phyloP scores from a whole-genome alignment of 257 asterid genomes.

The Oldenlandia corymbosa region DNA sequence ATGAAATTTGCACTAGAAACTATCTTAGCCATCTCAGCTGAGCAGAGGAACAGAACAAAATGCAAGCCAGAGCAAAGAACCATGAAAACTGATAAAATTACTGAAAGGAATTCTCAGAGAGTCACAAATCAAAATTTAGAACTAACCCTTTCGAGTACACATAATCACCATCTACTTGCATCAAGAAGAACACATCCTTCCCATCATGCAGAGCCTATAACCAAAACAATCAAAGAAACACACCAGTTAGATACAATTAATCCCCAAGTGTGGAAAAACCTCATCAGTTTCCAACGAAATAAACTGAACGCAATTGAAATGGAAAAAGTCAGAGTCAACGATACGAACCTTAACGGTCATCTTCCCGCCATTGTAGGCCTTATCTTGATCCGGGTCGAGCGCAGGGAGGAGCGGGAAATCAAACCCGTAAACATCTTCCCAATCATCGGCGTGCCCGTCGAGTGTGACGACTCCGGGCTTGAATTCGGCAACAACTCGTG shows the following conservation, averaged over 20 bases:
- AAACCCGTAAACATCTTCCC: conserved; percentile 62
- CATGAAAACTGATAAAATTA: not conserved
- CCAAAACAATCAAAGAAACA: conserved; percentile 18
- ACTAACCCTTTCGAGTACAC: conserved; percentile 69
- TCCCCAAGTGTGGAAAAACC: not conserved
- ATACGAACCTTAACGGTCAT: conserved; percentile 61
- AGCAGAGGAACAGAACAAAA: not conserved
- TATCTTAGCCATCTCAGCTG: not conserved
- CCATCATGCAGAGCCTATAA: conserved; percentile 84
- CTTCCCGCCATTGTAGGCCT: conserved; percentile 60
- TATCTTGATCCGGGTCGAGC: conserved; percentile 74
- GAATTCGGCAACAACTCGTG: conserved; percentile 56
- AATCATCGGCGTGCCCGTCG: conserved; percentile 66
- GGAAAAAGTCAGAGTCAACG: conserved; percentile 1
- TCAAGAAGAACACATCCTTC: conserved; percentile 54
- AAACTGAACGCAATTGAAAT: too few relatives aligned
- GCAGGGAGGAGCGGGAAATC: conserved; percentile 84
- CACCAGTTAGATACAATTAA: not conserved
- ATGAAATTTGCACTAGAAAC: not conserved
- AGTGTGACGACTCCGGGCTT: conserved; percentile 61
- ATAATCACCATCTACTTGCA: conserved; percentile 77
- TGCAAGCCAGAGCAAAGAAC: not conserved
- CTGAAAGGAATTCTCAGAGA: not conserved
- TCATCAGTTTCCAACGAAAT: too few relatives aligned
- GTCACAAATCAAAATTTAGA: not conserved